Conservation (phyloP, 257 asterid species). For the Linderniella brevidens region DNA sequence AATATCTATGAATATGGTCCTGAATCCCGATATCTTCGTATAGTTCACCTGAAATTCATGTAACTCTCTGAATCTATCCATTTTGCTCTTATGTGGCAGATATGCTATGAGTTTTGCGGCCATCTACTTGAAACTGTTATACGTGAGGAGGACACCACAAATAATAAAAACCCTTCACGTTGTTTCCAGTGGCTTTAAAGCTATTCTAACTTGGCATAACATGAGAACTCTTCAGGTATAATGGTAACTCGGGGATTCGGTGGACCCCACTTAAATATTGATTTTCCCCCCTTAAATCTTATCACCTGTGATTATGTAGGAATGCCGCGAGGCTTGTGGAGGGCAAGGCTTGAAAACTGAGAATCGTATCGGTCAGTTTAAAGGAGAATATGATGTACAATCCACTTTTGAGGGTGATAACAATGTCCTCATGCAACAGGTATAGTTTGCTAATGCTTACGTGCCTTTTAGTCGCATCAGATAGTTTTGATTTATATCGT, state of each 20-base stretch:
- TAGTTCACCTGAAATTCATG: too few species aligned
- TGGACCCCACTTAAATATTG: not conserved
- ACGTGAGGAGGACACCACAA: conserved; percentile 64
- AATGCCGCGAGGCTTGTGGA: conserved; percentile 98
- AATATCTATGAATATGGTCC: too few species aligned
- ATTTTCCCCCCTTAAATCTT: conserved; percentile 10
- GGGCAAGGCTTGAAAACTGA: conserved; percentile 96
- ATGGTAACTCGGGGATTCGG: not conserved
- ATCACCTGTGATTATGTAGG: conserved; percentile 34
- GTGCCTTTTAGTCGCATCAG: too few species aligned
- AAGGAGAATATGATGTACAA: conserved; percentile 89
- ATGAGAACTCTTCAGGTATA: conserved; percentile 95
- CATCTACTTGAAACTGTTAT: conserved; percentile 54
- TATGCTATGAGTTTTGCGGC: conserved; percentile 82
- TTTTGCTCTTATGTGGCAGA: conserved; percentile 19
- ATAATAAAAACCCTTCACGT: conserved; percentile 67
- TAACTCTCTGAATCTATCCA: too few species aligned
- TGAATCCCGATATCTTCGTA: too few species aligned
- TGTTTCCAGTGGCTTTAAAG: conserved; percentile 92
- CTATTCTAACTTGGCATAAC: conserved; percentile 79
- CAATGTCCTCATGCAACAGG: conserved; percentile 98
- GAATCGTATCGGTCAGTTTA: conserved; percentile 80
- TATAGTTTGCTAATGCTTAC: conserved; percentile 9
- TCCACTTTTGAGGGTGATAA: conserved; percentile 98
- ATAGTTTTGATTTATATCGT: too few species aligned